These are phyloP conservation scores for Sclerotinia glacialis DNA, from an alignment of 2,329 filamentous ascomycete genomes.

Conservation along the genomic window DNA sequence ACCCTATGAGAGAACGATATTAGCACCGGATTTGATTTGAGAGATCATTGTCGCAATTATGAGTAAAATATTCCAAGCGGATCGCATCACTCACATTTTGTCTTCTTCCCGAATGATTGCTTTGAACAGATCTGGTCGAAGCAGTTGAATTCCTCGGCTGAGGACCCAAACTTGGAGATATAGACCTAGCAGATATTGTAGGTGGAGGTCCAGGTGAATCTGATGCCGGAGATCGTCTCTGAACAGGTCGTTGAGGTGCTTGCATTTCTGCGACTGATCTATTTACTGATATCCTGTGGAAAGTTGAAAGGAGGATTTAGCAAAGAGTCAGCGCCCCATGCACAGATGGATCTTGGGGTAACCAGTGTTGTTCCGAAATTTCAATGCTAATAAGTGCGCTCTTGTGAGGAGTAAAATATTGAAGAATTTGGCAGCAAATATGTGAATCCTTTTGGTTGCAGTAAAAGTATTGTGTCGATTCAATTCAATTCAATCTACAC, in stretches of 20 bases:
- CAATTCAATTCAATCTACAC: slow-evolving; percentile 10
- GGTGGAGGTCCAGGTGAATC: slow-evolving; percentile 56
- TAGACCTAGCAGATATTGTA: slow-evolving; percentile 54
- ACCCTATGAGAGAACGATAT: slow-evolving; percentile 25
- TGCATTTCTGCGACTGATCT: slow-evolving; percentile 46
- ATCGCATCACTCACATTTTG: slow-evolving; percentile 54
- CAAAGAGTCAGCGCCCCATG: slow-evolving; percentile 24
- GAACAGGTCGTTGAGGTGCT: slow-evolving; percentile 53
- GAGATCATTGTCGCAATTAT: background rate
- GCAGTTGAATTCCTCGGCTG: slow-evolving; percentile 63
- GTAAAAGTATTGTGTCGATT: background rate
- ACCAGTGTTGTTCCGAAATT: background rate
- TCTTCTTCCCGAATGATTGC: slow-evolving; percentile 49
- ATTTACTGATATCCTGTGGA: slow-evolving; percentile 1
- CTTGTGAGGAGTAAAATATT: background rate
- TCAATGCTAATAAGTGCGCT: background rate
- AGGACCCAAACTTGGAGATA: slow-evolving; percentile 53
- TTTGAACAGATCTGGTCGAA: slow-evolving; percentile 59
- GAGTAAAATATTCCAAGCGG: background rate
- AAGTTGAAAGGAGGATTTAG: slow-evolving; percentile 15
- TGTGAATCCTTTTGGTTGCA: background rate
- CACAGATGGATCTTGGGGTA: background rate
- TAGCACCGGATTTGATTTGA: slow-evolving; percentile 1
- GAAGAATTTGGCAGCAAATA: background rate
- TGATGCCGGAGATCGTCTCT: slow-evolving; percentile 61